A percentile compares a stretch with the other conserved stretches of the same genome.
Conservation (phyloP, 1,139 yeast genomes). For the Nakaseomyces uthaithaninus region DNA sequence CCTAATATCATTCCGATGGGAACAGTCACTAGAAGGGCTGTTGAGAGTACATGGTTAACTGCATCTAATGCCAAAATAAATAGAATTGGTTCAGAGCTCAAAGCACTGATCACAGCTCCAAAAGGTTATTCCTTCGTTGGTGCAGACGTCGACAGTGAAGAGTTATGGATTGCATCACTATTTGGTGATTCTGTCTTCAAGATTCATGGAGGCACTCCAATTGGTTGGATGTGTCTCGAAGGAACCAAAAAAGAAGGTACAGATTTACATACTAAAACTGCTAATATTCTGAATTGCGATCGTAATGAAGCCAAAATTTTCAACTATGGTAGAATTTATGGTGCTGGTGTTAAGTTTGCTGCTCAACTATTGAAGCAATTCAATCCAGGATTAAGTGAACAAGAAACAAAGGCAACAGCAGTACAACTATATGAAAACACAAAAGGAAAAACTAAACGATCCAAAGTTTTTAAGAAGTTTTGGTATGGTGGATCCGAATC, state of each 20-base stretch:
- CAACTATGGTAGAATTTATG: conserved; percentile 95
- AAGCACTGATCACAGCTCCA: conserved; percentile 82
- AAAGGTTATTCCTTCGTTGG: conserved; percentile 88
- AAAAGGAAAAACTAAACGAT: conserved; percentile 51
- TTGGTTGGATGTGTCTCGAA: conserved; percentile 99
- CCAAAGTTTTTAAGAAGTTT: conserved; percentile 35
- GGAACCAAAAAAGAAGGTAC: conserved; percentile 89
- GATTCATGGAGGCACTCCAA: conserved; percentile 90
- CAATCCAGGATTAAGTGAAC: conserved; percentile 60
- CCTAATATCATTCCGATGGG: conserved; percentile 92
- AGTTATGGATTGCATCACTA: conserved; percentile 93
- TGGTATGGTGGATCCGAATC: conserved; percentile 97
- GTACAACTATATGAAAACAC: conserved; percentile 65
- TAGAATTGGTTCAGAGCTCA: conserved; percentile 87
- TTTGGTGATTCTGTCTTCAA: conserved; percentile 87
- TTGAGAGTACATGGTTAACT: conserved; percentile 95
- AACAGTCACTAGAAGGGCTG: conserved; percentile 91
- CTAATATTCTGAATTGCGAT: conserved; percentile 77
- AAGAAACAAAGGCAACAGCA: conserved; percentile 63
- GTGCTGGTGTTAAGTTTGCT: conserved; percentile 93
- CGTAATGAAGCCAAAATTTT: conserved; percentile 91
- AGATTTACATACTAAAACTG: conserved; percentile 92
- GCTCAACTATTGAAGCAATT: conserved; percentile 72
- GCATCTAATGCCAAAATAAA: conserved; percentile 87
- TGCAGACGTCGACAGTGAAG: conserved; percentile 98